Conservation (phyloP, 2,329 filamentous ascomycete species). For the Sphaerulina vaccinii region DNA sequence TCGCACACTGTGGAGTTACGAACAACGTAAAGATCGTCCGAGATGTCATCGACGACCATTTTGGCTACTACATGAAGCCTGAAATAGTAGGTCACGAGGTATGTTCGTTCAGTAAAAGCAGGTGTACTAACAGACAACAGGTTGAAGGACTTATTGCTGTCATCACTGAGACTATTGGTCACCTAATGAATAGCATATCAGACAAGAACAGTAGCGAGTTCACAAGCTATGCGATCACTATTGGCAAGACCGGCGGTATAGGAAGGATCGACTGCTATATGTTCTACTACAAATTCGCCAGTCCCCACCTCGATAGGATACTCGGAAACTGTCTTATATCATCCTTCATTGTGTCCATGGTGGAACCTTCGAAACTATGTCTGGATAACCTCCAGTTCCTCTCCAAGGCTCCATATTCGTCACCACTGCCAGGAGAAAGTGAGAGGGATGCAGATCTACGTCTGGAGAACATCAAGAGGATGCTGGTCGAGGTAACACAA, state of each 20-base stretch:
- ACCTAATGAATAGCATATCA: slow-evolving; percentile 4
- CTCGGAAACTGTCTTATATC: slow-evolving; percentile 16
- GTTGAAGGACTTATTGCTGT: slow-evolving; percentile 14
- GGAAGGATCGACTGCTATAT: slow-evolving; percentile 18
- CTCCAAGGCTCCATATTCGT: slow-evolving; percentile 9
- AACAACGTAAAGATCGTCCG: slow-evolving; percentile 1
- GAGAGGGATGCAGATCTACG: slow-evolving; percentile 1
- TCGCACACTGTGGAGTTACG: slow-evolving; percentile 15
- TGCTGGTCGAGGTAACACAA: slow-evolving; percentile 5
- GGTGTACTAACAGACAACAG: slow-evolving; percentile 5
- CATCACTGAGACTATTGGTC: not conserved
- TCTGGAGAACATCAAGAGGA: slow-evolving; percentile 4
- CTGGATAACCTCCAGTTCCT: slow-evolving; percentile 1
- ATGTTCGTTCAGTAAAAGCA: not conserved
- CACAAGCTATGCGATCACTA: slow-evolving; percentile 14
- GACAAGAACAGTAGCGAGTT: slow-evolving; percentile 16
- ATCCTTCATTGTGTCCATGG: slow-evolving; percentile 10
- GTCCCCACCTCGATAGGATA: slow-evolving; percentile 1
- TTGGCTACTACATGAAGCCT: slow-evolving; percentile 1
- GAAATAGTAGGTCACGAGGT: slow-evolving; percentile 16
- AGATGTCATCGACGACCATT: slow-evolving; percentile 11
- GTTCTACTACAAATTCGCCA: slow-evolving; percentile 19
- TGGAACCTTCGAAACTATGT: slow-evolving; percentile 7
- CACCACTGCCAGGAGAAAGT: slow-evolving; percentile 7
- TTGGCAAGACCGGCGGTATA: slow-evolving; percentile 11